Evolutionary conservation across 345 rosid genomes (phyloP).

Genomic region (Eucalyptus lansdowneana): DNA sequence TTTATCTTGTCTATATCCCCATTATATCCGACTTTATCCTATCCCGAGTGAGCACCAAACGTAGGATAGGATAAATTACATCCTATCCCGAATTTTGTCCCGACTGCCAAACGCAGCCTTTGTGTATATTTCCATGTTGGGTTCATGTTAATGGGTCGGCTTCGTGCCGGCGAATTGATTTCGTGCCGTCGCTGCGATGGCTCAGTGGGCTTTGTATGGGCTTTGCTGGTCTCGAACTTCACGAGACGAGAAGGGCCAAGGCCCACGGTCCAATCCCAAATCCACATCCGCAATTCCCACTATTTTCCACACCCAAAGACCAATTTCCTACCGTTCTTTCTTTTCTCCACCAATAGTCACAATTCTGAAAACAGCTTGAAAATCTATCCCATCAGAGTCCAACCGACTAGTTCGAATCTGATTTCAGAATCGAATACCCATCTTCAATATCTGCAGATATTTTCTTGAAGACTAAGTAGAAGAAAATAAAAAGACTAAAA

Average conservation of each 20-base stretch:
- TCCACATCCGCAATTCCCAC: neutral
- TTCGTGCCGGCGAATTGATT: neutral
- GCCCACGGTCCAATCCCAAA: neutral
- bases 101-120: too few relatives aligned
- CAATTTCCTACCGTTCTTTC: neutral
- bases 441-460: neutral
- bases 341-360: neutral
- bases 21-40: too few relatives aligned
- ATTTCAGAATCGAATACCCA: neutral
- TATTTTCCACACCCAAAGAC: neutral
- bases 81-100: too few relatives aligned
- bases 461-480: neutral
- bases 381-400: neutral
- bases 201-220: neutral
- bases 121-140: neutral
- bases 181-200: neutral
- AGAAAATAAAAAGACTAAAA: neutral
- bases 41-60: too few relatives aligned
- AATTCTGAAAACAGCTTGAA: neutral
- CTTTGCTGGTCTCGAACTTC: neutral
- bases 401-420: neutral
- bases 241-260: neutral
- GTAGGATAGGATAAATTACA: too few relatives aligned
- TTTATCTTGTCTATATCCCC: too few relatives aligned
- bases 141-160: neutral